phyloP scores from a whole-genome alignment of 805 yeast genomes.

The Nakazawaea populi region DNA sequence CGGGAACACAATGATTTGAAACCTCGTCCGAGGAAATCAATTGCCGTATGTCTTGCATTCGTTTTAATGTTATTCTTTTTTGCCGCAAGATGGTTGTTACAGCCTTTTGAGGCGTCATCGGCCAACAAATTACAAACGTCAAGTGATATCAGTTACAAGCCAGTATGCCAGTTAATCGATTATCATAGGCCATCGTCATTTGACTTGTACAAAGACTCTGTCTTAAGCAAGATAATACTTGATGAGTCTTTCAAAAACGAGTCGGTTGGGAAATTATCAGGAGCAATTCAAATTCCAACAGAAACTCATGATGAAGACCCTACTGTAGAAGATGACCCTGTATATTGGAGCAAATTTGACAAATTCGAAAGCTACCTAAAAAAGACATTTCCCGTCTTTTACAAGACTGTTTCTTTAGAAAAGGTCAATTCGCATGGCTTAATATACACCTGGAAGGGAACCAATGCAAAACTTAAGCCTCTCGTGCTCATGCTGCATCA shows the following conservation, averaged over 20 bases:
- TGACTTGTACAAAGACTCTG: conserved; percentile 23
- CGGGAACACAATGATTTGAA: no score
- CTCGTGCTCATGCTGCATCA: conserved; percentile 43
- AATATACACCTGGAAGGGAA: conserved; percentile 39
- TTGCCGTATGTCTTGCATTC: no score
- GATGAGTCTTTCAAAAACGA: conserved; percentile 30
- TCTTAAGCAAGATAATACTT: conserved; percentile 27
- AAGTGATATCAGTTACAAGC: not conserved
- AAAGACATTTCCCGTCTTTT: conserved; percentile 34
- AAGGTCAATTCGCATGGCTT: conserved; percentile 39
- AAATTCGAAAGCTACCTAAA: conserved; percentile 33
- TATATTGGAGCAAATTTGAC: conserved; percentile 33
- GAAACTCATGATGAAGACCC: conserved; percentile 53
- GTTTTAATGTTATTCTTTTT: no score
- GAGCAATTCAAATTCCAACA: conserved; percentile 63
- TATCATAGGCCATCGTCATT: conserved; percentile 26
- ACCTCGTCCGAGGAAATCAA: no score
- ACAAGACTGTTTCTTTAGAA: conserved; percentile 24
- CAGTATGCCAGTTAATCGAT: conserved; percentile 14
- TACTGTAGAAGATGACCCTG: conserved; percentile 39
- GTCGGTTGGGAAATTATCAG: conserved; percentile 42
- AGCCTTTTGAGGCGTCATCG: no score
- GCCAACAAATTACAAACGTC: no score
- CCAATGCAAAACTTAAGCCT: conserved; percentile 32
- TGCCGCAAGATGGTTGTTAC: no score